Evolutionary conservation across 2,329 filamentous ascomycete species (phyloP).

Genomic region (Ascomycota sp.): DNA sequence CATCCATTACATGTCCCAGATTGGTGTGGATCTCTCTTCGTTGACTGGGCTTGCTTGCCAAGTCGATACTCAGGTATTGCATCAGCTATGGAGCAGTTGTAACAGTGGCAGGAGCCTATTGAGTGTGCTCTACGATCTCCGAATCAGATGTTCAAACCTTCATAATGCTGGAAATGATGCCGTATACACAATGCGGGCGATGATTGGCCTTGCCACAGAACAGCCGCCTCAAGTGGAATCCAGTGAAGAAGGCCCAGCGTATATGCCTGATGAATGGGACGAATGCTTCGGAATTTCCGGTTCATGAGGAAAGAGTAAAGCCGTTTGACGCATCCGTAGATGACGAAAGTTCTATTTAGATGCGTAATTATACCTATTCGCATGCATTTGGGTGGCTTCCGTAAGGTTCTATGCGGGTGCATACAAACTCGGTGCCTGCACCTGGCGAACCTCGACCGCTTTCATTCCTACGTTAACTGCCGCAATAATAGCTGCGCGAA

Average conservation of each 20-base stretch:
- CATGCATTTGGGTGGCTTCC: too few species aligned
- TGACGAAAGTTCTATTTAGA: too few species aligned
- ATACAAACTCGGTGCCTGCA: too few species aligned
- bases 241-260: conserved; percentile 2
- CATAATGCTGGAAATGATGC: conserved; percentile 85
- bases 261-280: conserved; percentile 2
- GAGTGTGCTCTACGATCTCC: conserved; percentile 41
- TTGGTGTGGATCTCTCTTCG: conserved; percentile 41
- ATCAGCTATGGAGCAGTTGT: conserved; percentile 38
- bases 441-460: too few species aligned
- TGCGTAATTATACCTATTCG: too few species aligned
- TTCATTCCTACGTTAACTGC: too few species aligned
- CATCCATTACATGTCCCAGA: conserved; percentile 39
- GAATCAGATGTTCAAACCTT: conserved; percentile 41
- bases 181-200: conserved; percentile 53
- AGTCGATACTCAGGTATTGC: conserved; percentile 55
- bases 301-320: too few species aligned
- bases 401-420: too few species aligned
- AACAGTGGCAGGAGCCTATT: conserved; percentile 34
- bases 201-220: conserved; percentile 30
- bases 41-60: conserved; percentile 35
- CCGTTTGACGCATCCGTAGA: too few species aligned
- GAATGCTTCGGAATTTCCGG: neutral
- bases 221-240: conserved; percentile 6
- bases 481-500: too few species aligned